Evolutionary conservation across 257 asterid genomes (phyloP), one percentile per base, ranked within the genome.

Genomic region (Anisodus acutangulus): DNA sequence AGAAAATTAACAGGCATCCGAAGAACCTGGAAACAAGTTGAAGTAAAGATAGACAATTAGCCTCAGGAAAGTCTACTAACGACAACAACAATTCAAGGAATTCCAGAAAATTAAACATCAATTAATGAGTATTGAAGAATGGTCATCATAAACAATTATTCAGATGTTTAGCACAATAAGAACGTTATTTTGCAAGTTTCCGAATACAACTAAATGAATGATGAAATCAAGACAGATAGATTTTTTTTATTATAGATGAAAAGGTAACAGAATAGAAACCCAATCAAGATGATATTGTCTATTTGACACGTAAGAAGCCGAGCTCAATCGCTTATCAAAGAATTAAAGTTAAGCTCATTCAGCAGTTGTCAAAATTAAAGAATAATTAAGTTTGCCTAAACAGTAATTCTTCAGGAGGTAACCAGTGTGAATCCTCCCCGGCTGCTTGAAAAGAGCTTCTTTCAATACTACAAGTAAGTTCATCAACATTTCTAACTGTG

Each of bases 1-100:
- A 93, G 85, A 84, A 90, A 86, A 86, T 51, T 87, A 53, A 91
- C 84, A 78, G 97, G 93, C 97, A 94, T 94, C 82, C 98, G 93
- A 87, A 93, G 88, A 84, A 92, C 98, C 99, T 97, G 93, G 39
- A 84, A 26, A 87, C 83, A 41, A 74, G 81, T 49, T 53, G 62
- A 49, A 47, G n/a, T 47, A 47, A 72, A 74, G 62, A 74, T 49
- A 74, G 80, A 74, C 6, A 67, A 69, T 62, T 74, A 74, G 81
- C 81, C 62, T 19, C 80, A 19, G 19, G 12, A 60, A 72, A 72
- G 59, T 11, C 13, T 19, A 47, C 60, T 47, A 72, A 72, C 5
- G 12, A 47, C 16, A 72, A 39, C 41, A 71, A 45, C 60, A 47
- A 47, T 47, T 72, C 43, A 6, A 72, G 5, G 80, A 47, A 72